phyloP scores from a whole-genome alignment of 2,329 filamentous ascomycete genomes.

The Trichoderma cornu-damae region DNA sequence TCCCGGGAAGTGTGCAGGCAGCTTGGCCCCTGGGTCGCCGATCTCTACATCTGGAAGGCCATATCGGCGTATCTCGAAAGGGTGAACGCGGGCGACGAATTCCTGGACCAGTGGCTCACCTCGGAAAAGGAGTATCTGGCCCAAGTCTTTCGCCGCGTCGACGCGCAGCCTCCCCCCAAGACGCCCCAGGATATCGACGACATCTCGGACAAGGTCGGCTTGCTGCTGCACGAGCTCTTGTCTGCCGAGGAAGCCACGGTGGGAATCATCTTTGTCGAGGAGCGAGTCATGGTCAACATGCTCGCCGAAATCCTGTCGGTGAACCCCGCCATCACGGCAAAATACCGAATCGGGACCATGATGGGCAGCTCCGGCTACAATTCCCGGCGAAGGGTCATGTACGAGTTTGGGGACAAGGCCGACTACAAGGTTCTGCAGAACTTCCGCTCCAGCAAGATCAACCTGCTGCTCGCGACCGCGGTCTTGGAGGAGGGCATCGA shows the following conservation, averaged over 20 bases:
- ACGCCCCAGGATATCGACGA: constrained; percentile 22
- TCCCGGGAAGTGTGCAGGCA: constrained; percentile 48
- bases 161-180: constrained; percentile 12
- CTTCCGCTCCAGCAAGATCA: constrained; percentile 52
- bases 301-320: constrained; percentile 52
- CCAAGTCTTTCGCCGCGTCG: constrained; percentile 39
- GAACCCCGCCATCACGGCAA: constrained; percentile 44
- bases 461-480: constrained; percentile 57
- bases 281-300: constrained; percentile 56
- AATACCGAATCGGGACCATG: constrained; percentile 50
- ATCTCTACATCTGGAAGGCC: constrained; percentile 56
- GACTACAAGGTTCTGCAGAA: constrained; percentile 36
- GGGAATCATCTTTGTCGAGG: constrained; percentile 64
- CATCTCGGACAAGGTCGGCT: constrained; percentile 54
- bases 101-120: constrained; percentile 39
- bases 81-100: constrained; percentile 22
- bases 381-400: constrained; percentile 38
- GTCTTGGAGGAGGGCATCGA: constrained; percentile 66
- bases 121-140: constrained; percentile 54
- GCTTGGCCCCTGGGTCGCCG: constrained; percentile 64
- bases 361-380: constrained; percentile 47
- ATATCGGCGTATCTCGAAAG: constrained; percentile 34
- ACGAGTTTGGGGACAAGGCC: constrained; percentile 31
- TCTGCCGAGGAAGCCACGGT: constrained; percentile 39
- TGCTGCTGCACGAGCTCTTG: constrained; percentile 50